Evolutionary conservation across 2,329 filamentous ascomycete species (phyloP).

Genomic region (Sarocladium brachiariae): DNA sequence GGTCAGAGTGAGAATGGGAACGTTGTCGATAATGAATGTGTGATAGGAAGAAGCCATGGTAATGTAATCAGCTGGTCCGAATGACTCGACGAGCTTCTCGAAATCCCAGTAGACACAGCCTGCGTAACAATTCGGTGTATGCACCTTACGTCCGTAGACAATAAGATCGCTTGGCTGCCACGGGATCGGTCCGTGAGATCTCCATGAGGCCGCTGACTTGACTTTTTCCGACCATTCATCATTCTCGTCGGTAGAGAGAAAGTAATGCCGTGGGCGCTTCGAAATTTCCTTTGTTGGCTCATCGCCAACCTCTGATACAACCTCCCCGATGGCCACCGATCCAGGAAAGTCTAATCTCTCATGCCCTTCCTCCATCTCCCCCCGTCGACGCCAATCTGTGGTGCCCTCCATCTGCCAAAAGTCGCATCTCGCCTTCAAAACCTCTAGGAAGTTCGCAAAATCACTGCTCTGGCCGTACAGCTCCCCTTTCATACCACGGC

Average conservation of each 20-base stretch:
- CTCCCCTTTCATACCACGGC: conserved; percentile 32
- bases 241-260: conserved; percentile 20
- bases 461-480: conserved; percentile 59
- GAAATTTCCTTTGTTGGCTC: conserved; percentile 13
- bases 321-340: background rate
- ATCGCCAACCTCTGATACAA: background rate
- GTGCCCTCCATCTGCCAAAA: conserved; percentile 78
- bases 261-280: conserved; percentile 25
- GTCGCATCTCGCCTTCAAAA: conserved; percentile 70
- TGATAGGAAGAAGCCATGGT: conserved; percentile 74
- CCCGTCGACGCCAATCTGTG: conserved; percentile 61
- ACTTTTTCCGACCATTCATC: conserved; percentile 22
- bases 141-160: conserved; percentile 58
- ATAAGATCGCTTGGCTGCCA: conserved; percentile 39
- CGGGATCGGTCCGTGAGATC: conserved; percentile 15
- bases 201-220: conserved; percentile 18
- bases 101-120: conserved; percentile 63
- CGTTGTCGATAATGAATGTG: conserved; percentile 64
- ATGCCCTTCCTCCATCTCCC: conserved; percentile 23
- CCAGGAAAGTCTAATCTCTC: background rate
- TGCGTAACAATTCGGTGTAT: conserved; percentile 49
- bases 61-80: conserved; percentile 78
- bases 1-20: conserved; percentile 59
- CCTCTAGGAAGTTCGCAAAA: conserved; percentile 68
- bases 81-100: conserved; percentile 55